Percentiles rank a stretch among this genome's conserved stretches.
Conservation (phyloP, 2,329 filamentous ascomycete genomes). For the Fusarium pininemorale region DNA sequence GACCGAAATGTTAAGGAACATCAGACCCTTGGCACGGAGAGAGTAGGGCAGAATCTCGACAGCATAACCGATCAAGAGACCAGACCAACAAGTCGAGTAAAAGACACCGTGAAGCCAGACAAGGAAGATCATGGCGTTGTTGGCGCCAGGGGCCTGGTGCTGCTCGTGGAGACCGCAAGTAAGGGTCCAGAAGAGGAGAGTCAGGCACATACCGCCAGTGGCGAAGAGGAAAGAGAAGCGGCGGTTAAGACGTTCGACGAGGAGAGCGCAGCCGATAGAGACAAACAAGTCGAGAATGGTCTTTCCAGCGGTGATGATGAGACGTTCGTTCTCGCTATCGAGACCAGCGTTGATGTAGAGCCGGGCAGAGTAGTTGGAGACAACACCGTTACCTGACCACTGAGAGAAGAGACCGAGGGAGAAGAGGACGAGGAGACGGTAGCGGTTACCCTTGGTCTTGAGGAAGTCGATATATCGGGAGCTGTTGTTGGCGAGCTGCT, state of each 20-base stretch:
- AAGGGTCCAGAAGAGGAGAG: constrained; percentile 61
- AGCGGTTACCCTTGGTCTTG: constrained; percentile 70
- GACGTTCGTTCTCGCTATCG: constrained; percentile 62
- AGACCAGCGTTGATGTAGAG: constrained; percentile 71
- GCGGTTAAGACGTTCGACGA: constrained; percentile 61
- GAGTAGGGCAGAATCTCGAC: constrained; percentile 68
- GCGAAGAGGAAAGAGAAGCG: constrained; percentile 63
- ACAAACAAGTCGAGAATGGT: constrained; percentile 68
- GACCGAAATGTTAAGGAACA: constrained; percentile 71
- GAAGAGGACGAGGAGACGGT: constrained; percentile 68
- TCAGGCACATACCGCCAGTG: constrained; percentile 58
- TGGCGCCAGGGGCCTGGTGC: constrained; percentile 51
- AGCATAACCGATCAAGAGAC: constrained; percentile 65
- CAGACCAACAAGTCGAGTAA: constrained; percentile 68
- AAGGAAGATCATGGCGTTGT: constrained; percentile 64
- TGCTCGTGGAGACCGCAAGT: constrained; percentile 63
- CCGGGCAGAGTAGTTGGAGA: constrained; percentile 72
- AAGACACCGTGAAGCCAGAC: constrained; percentile 68
- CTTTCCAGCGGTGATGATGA: constrained; percentile 64
- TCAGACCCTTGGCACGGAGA: constrained; percentile 66
- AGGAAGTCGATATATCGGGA: constrained; percentile 70
- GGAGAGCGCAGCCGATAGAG: constrained; percentile 61
- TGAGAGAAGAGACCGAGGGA: constrained; percentile 74
- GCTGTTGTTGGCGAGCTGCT: constrained; percentile 58
- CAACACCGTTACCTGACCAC: constrained; percentile 73